Evolutionary conservation across 805 yeast species (phyloP), one percentile per base, ranked within the genome.

Genomic region (Candida hungchunana): DNA sequence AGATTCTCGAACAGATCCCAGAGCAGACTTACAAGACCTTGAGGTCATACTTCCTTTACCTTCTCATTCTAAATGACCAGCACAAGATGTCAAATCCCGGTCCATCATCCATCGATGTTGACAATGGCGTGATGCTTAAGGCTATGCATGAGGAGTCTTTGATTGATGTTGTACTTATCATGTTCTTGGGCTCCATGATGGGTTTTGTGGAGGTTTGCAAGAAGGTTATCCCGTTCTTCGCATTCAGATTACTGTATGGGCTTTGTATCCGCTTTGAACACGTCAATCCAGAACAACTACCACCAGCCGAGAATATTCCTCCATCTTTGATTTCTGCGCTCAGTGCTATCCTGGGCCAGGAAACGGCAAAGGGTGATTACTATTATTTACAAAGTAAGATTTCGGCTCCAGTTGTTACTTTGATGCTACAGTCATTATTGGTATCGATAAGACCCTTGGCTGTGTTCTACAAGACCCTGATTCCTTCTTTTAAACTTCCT

Each of bases 1-100:
- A 53, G 3, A 60, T 64, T 34, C 42, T 63, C 29, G 42, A 48
- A 11, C 62, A 56, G n/a, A 37, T 59, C 16, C 59, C 64, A 21
- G 64, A 60, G 38, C 71, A 66, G 43, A 57, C 64, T 20, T 64
- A 58, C 47, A 60, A 56, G 38, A 50, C 69, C 0, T 43, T 72
- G 36, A 50, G 54, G 30, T 53, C 63, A 18, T 43, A 57, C 17
- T 44, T 52, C 27, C 44, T 50, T 31, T 43, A 37, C 24, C 39
- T 31, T 12, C 13, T 46, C 17, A 9, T 41, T 26, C 16, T 13
- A 9, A 11, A 13, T 14, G n/a, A 13, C 8, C 7, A 25, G 8
- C 27, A 25, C 8, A 13, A 11, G 10, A 7, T 14, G 16, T 13
- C 15, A 14, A 14, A 25, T 11, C 15, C 16, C 16, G 27, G n/a